phyloP scores from a whole-genome alignment of 345 rosid species.

The Firmiana major region DNA sequence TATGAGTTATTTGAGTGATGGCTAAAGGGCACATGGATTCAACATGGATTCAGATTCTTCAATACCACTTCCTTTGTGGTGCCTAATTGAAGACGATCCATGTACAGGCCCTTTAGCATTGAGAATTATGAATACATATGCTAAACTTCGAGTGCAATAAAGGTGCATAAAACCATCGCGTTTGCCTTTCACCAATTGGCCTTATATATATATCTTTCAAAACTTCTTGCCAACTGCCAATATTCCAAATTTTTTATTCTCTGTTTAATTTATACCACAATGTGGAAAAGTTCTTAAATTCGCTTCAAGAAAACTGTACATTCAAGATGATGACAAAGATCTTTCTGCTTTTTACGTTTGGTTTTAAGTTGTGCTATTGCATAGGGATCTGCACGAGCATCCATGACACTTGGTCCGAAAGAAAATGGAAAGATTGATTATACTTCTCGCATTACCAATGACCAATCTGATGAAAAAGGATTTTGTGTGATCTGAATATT shows the following conservation, averaged over 20 bases:
- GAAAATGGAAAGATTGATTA: neutral
- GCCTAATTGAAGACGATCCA: slow-evolving; percentile 19
- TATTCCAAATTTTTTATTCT: neutral
- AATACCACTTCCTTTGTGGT: slow-evolving; percentile 16
- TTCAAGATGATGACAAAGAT: neutral
- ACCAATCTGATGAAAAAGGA: neutral
- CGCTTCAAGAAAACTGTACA: neutral
- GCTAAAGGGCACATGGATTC: slow-evolving; percentile 19
- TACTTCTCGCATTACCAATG: neutral
- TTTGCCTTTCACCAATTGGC: neutral
- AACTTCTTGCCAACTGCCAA: neutral
- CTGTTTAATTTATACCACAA: neutral
- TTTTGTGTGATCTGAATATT: no score
- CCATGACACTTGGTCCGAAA: neutral
- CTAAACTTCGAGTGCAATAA: neutral
- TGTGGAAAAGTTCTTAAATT: neutral
- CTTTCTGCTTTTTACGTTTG: neutral
- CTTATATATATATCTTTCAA: neutral
- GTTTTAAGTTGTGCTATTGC: neutral
- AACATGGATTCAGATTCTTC: slow-evolving; percentile 37
- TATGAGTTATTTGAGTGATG: neutral
- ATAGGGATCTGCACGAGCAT: neutral
- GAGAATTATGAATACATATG: neutral
- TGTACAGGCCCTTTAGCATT: neutral
- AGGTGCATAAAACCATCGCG: neutral